Conservation (phyloP, 1,139 yeast genomes). For the Kluyveromyces sp. region DNA sequence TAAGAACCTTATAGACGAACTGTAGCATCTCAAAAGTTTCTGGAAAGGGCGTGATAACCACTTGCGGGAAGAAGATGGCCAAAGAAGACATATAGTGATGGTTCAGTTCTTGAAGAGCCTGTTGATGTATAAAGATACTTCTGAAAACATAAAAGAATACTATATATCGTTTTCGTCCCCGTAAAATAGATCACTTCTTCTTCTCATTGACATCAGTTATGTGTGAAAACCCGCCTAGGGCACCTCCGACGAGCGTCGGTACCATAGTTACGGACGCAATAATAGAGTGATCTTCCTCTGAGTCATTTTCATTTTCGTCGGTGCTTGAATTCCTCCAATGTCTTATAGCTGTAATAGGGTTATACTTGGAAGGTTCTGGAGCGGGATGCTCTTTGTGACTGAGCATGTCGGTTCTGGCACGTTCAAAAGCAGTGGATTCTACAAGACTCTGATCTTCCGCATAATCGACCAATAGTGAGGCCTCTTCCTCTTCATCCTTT, state of each 20-base stretch:
- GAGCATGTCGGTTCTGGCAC: slow-evolving; percentile 12
- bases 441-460: slow-evolving; percentile 9
- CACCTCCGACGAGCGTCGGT: slow-evolving; percentile 48
- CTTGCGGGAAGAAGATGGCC: too few species aligned
- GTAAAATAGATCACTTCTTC: neutral
- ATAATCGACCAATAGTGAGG: slow-evolving; percentile 9
- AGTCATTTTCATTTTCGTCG: slow-evolving; percentile 10
- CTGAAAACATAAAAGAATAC: neutral
- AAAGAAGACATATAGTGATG: too few species aligned
- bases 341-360: slow-evolving; percentile 22
- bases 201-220: slow-evolving; percentile 5
- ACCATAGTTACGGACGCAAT: slow-evolving; percentile 46
- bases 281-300: slow-evolving; percentile 13
- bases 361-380: slow-evolving; percentile 10
- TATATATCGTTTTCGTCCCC: neutral
- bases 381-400: slow-evolving; percentile 10
- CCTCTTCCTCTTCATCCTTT: slow-evolving; percentile 22
- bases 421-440: slow-evolving; percentile 13
- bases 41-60: too few species aligned
- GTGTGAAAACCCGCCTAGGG: slow-evolving; percentile 40
- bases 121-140: neutral
- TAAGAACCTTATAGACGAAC: slow-evolving; percentile 14
- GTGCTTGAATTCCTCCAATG: slow-evolving; percentile 23
- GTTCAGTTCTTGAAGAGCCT: neutral
- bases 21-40: neutral